Percentiles rank a stretch among this genome's conserved stretches.
phyloP scores from a whole-genome alignment of 2,329 filamentous ascomycete genomes.

The Pyricularia pennisetigena region DNA sequence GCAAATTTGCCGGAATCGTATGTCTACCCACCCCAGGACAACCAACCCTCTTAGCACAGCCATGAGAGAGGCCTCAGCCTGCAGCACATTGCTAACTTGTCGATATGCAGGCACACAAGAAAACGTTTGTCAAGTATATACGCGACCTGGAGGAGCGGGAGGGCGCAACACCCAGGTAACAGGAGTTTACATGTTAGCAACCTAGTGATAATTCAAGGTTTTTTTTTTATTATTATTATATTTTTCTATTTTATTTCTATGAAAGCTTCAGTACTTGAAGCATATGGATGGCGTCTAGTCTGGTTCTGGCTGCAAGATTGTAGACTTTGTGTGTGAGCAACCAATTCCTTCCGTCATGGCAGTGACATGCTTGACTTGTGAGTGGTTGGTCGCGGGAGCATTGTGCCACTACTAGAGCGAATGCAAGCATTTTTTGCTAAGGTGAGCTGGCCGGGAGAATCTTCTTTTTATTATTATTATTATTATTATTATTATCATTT shows the following conservation, averaged over 20 bases:
- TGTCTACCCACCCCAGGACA: conserved; percentile 21
- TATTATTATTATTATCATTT: no score
- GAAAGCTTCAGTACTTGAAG: background rate
- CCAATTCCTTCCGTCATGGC: background rate
- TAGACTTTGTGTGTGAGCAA: background rate
- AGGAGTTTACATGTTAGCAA: background rate
- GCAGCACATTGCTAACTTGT: conserved; percentile 7
- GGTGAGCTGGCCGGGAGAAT: no score
- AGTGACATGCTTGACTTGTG: background rate
- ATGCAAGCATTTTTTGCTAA: no score
- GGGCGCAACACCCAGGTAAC: background rate
- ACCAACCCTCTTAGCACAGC: background rate
- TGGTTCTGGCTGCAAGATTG: background rate
- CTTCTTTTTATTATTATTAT: no score
- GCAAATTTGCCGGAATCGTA: conserved; percentile 81
- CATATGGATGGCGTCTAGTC: background rate
- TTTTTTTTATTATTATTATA: no score
- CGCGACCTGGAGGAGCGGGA: conserved; percentile 59
- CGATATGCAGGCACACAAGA: conserved; percentile 69
- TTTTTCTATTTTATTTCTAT: background rate
- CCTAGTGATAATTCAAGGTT: background rate
- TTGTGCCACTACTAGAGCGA: no score
- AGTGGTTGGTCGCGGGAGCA: background rate
- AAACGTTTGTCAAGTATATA: conserved; percentile 91
- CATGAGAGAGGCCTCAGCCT: background rate